Percentiles rank a stretch among this genome's conserved stretches.
phyloP scores from a whole-genome alignment of 345 rosid species.

The Citrus sinensis region DVS_A1.0 CM039164.1:28235001-28235500 shows the following conservation, averaged over 20 bases:
- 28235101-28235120: not conserved
- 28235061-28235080: not conserved
- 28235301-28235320: not conserved
- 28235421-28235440: not conserved
- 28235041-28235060: not conserved
- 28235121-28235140: not conserved
- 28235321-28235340: not conserved
- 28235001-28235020: not conserved
- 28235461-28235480: not conserved
- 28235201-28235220: not conserved
- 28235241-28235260: not conserved
- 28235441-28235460: conserved; percentile 2
- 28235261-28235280: no score
- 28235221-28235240: not conserved
- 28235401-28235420: not conserved
- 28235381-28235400: not conserved
- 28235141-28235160: not conserved
- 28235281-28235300: not conserved
- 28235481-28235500: not conserved
- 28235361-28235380: not conserved
- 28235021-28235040: not conserved
- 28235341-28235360: not conserved
- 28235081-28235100: not conserved
- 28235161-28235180: not conserved
- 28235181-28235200: not conserved